Conservation (phyloP, 139 green algal genomes). For the Chlamydomonas applanata region DNA sequence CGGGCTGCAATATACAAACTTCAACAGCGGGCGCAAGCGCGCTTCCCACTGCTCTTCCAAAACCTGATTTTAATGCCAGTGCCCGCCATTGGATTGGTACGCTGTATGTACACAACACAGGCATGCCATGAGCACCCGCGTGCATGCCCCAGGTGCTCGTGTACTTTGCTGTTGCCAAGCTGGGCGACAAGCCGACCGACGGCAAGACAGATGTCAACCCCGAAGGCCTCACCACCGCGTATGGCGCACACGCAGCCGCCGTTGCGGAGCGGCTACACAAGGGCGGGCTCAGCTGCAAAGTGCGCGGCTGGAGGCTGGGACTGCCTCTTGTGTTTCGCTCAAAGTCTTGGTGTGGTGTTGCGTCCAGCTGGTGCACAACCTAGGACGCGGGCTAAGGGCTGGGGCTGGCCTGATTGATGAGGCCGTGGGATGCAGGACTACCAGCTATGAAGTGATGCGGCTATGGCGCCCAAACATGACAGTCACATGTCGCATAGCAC, state of each 20-base stretch:
- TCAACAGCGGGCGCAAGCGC: background rate
- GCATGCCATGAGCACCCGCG: too few relatives aligned
- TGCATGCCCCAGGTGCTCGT: constrained; percentile 93
- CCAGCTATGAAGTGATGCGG: too few relatives aligned
- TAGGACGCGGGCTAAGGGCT: too few relatives aligned
- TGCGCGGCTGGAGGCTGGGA: constrained; percentile 29
- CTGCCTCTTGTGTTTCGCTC: background rate
- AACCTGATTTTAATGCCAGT: too few relatives aligned
- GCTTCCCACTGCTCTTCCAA: background rate
- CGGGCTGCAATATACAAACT: too few relatives aligned
- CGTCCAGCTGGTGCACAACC: too few relatives aligned
- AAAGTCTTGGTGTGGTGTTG: background rate
- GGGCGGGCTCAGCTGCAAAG: constrained; percentile 88
- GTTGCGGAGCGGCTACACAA: constrained; percentile 74
- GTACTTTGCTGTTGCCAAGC: constrained; percentile 98
- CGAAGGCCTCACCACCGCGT: constrained; percentile 91
- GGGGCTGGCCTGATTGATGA: too few relatives aligned
- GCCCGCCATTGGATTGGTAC: too few relatives aligned
- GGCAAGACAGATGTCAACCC: constrained; percentile 88
- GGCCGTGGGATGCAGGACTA: too few relatives aligned
- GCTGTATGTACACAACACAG: too few relatives aligned
- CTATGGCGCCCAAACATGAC: too few relatives aligned
- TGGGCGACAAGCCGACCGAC: constrained; percentile 67
- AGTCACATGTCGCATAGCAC: too few relatives aligned
- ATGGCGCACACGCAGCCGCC: constrained; percentile 78